Conservation (phyloP, 148 eudicot species). For the Spergularia bocconei region DNA sequence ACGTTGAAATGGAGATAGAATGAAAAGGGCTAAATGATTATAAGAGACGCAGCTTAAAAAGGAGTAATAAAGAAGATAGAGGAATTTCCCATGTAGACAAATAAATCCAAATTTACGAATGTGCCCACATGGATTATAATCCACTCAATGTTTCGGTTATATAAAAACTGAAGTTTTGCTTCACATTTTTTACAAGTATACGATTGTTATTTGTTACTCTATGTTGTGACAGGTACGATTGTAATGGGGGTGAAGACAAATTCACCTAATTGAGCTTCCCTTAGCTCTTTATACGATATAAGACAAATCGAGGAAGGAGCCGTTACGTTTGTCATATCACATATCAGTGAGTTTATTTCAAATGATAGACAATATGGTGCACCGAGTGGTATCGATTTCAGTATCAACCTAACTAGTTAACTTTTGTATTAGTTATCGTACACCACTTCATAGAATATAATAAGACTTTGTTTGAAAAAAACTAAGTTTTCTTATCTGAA, state of each 20-base stretch:
- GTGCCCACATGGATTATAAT: constrained; percentile 18
- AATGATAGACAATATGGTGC: no score
- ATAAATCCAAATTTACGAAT: constrained; percentile 13
- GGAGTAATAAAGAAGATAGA: neutral
- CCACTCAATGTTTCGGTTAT: constrained; percentile 16
- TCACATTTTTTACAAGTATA: neutral
- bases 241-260: neutral
- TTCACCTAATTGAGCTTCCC: neutral
- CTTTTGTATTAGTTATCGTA: no score
- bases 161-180: neutral
- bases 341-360: neutral
- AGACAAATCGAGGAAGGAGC: constrained; percentile 11
- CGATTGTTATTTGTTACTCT: neutral
- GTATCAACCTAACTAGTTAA: no score
- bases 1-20: neutral
- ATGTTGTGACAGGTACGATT: neutral
- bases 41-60: constrained; percentile 15
- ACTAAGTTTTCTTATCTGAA: no score
- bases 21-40: constrained; percentile 17
- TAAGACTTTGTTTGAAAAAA: no score
- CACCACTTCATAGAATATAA: no score
- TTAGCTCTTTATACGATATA: neutral
- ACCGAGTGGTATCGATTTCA: no score
- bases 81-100: constrained; percentile 3
- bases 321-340: neutral